Base-by-base conservation (phyloP, 78 protist species). In the Speleostelium caveatum region DNA sequence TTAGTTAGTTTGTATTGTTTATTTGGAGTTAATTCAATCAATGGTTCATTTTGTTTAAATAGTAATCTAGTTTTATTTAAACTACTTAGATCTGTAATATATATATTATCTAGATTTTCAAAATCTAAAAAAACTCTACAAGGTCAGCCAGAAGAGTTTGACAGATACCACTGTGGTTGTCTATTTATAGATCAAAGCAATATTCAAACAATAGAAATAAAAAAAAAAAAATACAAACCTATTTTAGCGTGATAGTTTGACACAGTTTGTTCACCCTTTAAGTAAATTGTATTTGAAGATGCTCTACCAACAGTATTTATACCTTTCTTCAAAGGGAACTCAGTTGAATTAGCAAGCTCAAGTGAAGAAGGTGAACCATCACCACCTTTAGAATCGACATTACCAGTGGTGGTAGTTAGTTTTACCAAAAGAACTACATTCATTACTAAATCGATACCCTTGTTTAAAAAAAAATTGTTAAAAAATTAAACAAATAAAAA, bases 181-280 rank as follows among this genome's bases (percentile, higher is more conserved):
- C 71, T 63, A 32, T 63, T 5, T 63, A 58, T 8, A 58, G 14
- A 58, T 58, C 14, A n/a, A n/a, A n/a, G n/a, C 5, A 14, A n/a
- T 58, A 58, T n/a, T n/a, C 5, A 24, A n/a, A 21, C n/a, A 10
- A 14, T 45, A 45, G 55, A 7, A 14, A 45, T 45, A 45, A 45
- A 45, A 14, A 45, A 45, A 7, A 14, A 45, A n/a, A n/a, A n/a
- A n/a, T n/a, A n/a, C n/a, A 56, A 58, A 63, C 74, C 87, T 3
- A 77, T 19, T 45, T 14, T 12, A 51, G 87, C 87, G 39, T 77
- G 87, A 65, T 51, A 65, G 24, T 65, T 77, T 30, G 87, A 77
- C 16, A 77, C 87, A 0, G 61, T 28, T 0, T 41, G 45, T 10
- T 77, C 87, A n/a, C 61, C 63, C 45, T 65, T 61, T 7, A 77